Evolutionary conservation across 1,284 basidiomycete genomes (phyloP).

Genomic region (Sporisorium iseilematis-ciliati): DNA sequence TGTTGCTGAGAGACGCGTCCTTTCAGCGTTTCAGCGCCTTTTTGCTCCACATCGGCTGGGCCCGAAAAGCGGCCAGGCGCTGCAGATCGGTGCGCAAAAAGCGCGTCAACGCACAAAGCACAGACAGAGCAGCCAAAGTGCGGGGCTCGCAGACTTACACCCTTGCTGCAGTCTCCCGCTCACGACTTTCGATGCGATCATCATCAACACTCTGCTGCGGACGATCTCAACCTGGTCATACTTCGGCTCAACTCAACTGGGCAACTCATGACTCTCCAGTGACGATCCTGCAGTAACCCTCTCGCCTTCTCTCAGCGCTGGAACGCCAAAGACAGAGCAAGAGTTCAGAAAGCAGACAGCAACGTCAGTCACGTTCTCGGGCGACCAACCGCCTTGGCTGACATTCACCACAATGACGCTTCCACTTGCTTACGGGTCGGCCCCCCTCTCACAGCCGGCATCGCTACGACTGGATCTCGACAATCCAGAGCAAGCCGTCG

Average conservation of each 20-base stretch:
- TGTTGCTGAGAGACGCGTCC: too few relatives aligned
- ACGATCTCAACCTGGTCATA: neutral
- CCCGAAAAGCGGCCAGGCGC: slow-evolving; percentile 3
- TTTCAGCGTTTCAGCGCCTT: too few relatives aligned
- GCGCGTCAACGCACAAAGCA: slow-evolving; percentile 2
- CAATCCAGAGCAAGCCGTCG: slow-evolving; percentile 29
- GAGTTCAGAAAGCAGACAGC: neutral
- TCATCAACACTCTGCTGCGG: neutral
- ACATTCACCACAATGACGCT: slow-evolving; percentile 28
- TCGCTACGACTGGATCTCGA: slow-evolving; percentile 33
- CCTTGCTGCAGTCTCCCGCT: slow-evolving; percentile 2
- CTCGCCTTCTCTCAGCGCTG: neutral
- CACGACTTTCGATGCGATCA: slow-evolving; percentile 3
- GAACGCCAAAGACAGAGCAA: neutral
- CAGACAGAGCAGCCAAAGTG: neutral
- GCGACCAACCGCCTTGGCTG: neutral
- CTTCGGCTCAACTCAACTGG: neutral
- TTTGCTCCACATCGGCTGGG: slow-evolving; percentile 20
- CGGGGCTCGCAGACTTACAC: slow-evolving; percentile 6
- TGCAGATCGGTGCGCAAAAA: slow-evolving; percentile 19
- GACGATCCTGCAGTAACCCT: too few relatives aligned
- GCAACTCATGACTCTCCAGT: too few relatives aligned
- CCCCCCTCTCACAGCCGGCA: slow-evolving; percentile 9
- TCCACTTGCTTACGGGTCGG: slow-evolving; percentile 11
- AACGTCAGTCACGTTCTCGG: neutral